Percentiles rank a stretch among this genome's conserved stretches.
Evolutionary conservation across 495 filamentous ascomycete species (phyloP).

Genomic region (Durotheca rogersii): DNA sequence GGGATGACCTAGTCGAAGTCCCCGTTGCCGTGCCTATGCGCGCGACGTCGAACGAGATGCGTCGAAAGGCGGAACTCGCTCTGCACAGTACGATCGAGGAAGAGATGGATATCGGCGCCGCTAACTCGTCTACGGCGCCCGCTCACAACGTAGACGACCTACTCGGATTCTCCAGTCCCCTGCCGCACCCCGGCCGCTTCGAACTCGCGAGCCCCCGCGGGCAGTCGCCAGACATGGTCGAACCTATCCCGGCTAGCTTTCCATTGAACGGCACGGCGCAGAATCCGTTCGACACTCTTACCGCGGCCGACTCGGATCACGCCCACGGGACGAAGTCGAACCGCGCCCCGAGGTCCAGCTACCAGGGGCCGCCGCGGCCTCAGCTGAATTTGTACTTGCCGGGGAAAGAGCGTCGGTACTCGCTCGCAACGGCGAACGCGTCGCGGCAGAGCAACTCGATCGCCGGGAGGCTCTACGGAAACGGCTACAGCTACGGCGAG

Average conservation of each 20-base stretch:
- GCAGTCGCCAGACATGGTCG: conserved; percentile 28
- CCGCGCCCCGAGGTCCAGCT: conserved; percentile 27
- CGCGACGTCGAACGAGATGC: conserved; percentile 74
- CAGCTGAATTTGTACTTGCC: conserved; percentile 46
- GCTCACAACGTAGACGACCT: conserved; percentile 56
- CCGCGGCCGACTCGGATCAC: conserved; percentile 7
- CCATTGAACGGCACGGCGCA: conserved; percentile 14
- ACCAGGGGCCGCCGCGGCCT: conserved; percentile 41
- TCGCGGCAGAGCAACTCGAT: conserved; percentile 43
- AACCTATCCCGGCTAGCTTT: conserved; percentile 7
- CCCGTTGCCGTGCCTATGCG: conserved; percentile 90
- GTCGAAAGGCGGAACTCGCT: conserved; percentile 54
- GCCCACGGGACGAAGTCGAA: conserved; percentile 4
- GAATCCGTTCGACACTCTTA: conserved; percentile 18
- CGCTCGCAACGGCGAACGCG: conserved; percentile 38
- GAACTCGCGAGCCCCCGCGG: conserved; percentile 63
- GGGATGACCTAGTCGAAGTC: conserved; percentile 97
- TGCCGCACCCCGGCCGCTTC: conserved; percentile 83
- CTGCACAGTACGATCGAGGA: conserved; percentile 55
- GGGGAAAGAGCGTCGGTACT: conserved; percentile 43
- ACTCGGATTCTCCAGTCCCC: conserved; percentile 62
- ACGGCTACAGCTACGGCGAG: conserved; percentile 34
- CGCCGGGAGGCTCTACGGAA: conserved; percentile 45
- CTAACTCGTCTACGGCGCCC: conserved; percentile 55
- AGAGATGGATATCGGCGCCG: conserved; percentile 89